phyloP scores from a whole-genome alignment of 805 yeast genomes.

The Candida cerambycidarum region DNA sequence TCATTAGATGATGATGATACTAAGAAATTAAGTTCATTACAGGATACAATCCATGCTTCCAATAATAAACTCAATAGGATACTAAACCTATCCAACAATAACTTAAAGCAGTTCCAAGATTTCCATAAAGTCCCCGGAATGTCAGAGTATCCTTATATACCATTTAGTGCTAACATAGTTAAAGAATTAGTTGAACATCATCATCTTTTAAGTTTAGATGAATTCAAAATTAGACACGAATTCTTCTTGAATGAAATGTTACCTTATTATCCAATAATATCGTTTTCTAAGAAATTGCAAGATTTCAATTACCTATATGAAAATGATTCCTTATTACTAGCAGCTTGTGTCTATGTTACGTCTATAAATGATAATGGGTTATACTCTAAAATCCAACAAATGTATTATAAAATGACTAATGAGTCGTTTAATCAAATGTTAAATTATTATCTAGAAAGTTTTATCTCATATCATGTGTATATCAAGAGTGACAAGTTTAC shows the following conservation, averaged over 20 bases:
- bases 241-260: conserved; percentile 40
- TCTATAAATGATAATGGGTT: conserved; percentile 40
- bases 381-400: conserved; percentile 12
- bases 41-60: not conserved
- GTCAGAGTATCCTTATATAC: conserved; percentile 18
- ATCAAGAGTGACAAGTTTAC: conserved; percentile 44
- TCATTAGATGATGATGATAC: conserved; percentile 8
- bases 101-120: conserved; percentile 16
- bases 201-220: conserved; percentile 32
- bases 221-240: conserved; percentile 32
- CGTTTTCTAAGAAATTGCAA: conserved; percentile 35
- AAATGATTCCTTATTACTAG: conserved; percentile 43
- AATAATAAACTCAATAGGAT: conserved; percentile 10
- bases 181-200: conserved; percentile 37
- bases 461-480: conserved; percentile 44
- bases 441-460: conserved; percentile 44
- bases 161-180: conserved; percentile 18
- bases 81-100: conserved; percentile 4
- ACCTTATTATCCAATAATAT: conserved; percentile 49
- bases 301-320: conserved; percentile 42
- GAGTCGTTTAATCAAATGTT: conserved; percentile 43
- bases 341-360: conserved; percentile 47
- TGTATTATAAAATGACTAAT: conserved; percentile 14
- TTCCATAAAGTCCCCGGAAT: conserved; percentile 14
- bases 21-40: conserved; percentile 11